phyloP scores from a whole-genome alignment of 108 stramenopile species.

The Stephanodiscus triporus region DNA sequence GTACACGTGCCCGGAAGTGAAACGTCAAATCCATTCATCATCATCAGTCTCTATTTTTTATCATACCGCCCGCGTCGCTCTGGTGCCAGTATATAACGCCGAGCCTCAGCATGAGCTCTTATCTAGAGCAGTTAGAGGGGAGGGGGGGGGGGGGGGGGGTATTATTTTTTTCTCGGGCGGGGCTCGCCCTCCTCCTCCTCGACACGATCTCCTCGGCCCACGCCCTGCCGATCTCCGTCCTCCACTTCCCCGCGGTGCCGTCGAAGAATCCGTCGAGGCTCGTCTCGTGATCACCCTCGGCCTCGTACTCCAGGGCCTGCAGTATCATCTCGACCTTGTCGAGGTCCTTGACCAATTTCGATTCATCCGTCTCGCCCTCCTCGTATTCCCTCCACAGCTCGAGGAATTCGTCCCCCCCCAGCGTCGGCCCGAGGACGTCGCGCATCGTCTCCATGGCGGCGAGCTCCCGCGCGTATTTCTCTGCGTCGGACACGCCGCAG shows the following conservation, averaged over 20 bases:
- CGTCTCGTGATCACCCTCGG: conserved; percentile 39
- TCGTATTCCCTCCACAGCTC: conserved; percentile 86
- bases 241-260: conserved; percentile 66
- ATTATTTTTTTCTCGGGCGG: too few species aligned
- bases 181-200: conserved; percentile 39
- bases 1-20: too few species aligned
- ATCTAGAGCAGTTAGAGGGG: too few species aligned
- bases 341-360: conserved; percentile 73
- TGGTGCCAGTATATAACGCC: too few species aligned
- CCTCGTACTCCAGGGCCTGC: conserved; percentile 85
- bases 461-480: conserved; percentile 69
- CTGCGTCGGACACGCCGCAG: conserved; percentile 60
- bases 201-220: conserved; percentile 71
- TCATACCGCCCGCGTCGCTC: too few species aligned
- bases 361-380: conserved; percentile 60
- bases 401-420: conserved; percentile 62
- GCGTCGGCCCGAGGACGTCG: conserved; percentile 30
- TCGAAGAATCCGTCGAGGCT: conserved; percentile 59
- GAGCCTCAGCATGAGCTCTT: too few species aligned
- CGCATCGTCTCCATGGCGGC: conserved; percentile 63
- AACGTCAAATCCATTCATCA: too few species aligned
- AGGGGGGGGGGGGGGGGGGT: too few species aligned
- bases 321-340: conserved; percentile 90
- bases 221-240: conserved; percentile 58
- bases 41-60: too few species aligned